These are phyloP conservation scores for Fusarium azukiicola DNA, from an alignment of 2,329 filamentous ascomycete species.

Conservation along the genomic window DNA sequence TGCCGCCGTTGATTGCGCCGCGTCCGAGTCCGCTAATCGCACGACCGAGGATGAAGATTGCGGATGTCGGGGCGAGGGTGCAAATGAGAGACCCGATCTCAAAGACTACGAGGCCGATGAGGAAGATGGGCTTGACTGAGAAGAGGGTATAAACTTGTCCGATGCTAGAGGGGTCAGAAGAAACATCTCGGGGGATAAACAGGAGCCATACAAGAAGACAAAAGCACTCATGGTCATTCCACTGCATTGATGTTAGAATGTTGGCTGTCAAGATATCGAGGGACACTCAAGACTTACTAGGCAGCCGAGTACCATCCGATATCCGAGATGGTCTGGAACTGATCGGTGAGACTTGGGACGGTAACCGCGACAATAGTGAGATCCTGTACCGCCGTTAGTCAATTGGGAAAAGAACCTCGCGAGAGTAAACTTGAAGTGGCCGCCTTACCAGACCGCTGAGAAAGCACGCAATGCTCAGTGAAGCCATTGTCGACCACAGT, in stretches of 20 bases:
- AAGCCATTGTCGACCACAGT: slow-evolving; percentile 52
- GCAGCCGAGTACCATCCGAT: slow-evolving; percentile 55
- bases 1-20: slow-evolving; percentile 49
- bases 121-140: slow-evolving; percentile 55
- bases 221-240: slow-evolving; percentile 52
- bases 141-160: slow-evolving; percentile 59
- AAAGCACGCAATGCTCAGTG: slow-evolving; percentile 48
- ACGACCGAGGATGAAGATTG: slow-evolving; percentile 61
- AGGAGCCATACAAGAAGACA: slow-evolving; percentile 44
- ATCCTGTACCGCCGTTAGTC: slow-evolving; percentile 32
- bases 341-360: slow-evolving; percentile 50
- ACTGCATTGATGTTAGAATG: slow-evolving; percentile 20
- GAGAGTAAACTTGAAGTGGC: fast-evolving
- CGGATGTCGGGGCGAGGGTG: slow-evolving; percentile 60
- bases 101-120: slow-evolving; percentile 55
- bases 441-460: slow-evolving; percentile 48
- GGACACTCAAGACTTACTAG: slow-evolving; percentile 33
- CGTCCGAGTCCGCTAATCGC: slow-evolving; percentile 61
- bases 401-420: fast-evolving
- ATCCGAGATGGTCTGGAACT: slow-evolving; percentile 51
- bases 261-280: fast-evolving
- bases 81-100: slow-evolving; percentile 61
- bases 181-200: fast-evolving
- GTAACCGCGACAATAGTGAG: slow-evolving; percentile 49
- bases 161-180: slow-evolving; percentile 43